Evolutionary conservation across 2,329 filamentous ascomycete genomes (phyloP).

Genomic region (Beauveria varroae): DNA sequence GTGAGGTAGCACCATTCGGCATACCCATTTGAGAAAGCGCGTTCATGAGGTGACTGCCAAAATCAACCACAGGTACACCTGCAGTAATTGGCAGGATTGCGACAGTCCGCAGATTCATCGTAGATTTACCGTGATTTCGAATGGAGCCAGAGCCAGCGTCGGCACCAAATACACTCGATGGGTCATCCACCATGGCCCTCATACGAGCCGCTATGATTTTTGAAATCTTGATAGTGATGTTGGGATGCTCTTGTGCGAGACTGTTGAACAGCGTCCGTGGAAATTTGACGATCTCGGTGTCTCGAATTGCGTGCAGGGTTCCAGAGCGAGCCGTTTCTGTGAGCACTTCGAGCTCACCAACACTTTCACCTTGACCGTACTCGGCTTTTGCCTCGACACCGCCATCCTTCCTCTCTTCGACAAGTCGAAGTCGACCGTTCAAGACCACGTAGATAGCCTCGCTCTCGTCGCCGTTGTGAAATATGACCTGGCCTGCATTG

Average conservation of each 20-base stretch:
- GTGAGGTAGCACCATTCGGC: slow-evolving; percentile 78
- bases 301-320: slow-evolving; percentile 89
- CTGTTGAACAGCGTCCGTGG: slow-evolving; percentile 96
- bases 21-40: slow-evolving; percentile 85
- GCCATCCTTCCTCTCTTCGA: slow-evolving; percentile 74
- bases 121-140: slow-evolving; percentile 64
- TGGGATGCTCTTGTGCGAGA: slow-evolving; percentile 90
- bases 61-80: slow-evolving; percentile 90
- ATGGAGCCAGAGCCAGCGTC: slow-evolving; percentile 52
- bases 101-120: slow-evolving; percentile 85
- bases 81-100: slow-evolving; percentile 84
- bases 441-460: slow-evolving; percentile 98
- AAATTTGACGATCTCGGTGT: slow-evolving; percentile 94
- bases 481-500: slow-evolving; percentile 88
- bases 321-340: slow-evolving; percentile 88
- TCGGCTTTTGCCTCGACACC: slow-evolving; percentile 83
- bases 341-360: slow-evolving; percentile 93
- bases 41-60: slow-evolving; percentile 80
- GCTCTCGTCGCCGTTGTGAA: slow-evolving; percentile 88
- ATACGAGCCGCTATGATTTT: slow-evolving; percentile 97
- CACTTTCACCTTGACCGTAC: slow-evolving; percentile 94
- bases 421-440: slow-evolving; percentile 80
- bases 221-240: slow-evolving; percentile 97
- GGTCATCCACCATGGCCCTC: slow-evolving; percentile 79
- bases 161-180: slow-evolving; percentile 56